A percentile compares a stretch with the other conserved stretches of the same genome.
Evolutionary conservation across 768 basidiomycete genomes (phyloP).

Genomic region (Hydnomerulius pinastri): DNA sequence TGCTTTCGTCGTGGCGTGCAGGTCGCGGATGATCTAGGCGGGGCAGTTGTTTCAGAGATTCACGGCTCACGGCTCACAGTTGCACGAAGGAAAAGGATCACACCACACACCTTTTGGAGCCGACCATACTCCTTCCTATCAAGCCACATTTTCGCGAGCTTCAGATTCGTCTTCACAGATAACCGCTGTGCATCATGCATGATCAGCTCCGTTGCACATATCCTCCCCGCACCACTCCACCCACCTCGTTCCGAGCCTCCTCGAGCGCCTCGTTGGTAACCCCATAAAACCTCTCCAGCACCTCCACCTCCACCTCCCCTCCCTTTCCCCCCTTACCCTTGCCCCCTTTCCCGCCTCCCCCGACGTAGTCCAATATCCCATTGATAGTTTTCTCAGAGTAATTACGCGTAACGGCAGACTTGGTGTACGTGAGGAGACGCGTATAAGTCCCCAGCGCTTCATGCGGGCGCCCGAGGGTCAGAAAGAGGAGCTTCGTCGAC

Average conservation of each 20-base stretch:
- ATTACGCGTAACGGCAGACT: conserved; percentile 92
- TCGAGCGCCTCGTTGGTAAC: conserved; percentile 86
- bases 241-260: conserved; percentile 95
- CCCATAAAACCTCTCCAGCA: conserved; percentile 94
- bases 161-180: conserved; percentile 94
- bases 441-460: conserved; percentile 88
- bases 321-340: conserved; percentile 93
- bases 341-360: conserved; percentile 93
- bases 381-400: conserved; percentile 99
- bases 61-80: neutral
- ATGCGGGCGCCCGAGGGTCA: conserved; percentile 72
- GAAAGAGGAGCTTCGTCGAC: conserved; percentile 90
- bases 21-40: conserved; percentile 70
- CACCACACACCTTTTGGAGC: conserved; percentile 66
- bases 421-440: conserved; percentile 88
- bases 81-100: neutral
- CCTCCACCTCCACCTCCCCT: conserved; percentile 75
- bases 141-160: conserved; percentile 96
- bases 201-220: neutral
- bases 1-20: conserved; percentile 65
- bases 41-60: neutral
- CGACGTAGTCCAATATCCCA: conserved; percentile 96
- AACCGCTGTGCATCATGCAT: conserved; percentile 58
- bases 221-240: conserved; percentile 15
- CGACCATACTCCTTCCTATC: conserved; percentile 90